Base-by-base conservation (phyloP, 2,329 filamentous ascomycete species). In the Pyrenophora graminea region DNA sequence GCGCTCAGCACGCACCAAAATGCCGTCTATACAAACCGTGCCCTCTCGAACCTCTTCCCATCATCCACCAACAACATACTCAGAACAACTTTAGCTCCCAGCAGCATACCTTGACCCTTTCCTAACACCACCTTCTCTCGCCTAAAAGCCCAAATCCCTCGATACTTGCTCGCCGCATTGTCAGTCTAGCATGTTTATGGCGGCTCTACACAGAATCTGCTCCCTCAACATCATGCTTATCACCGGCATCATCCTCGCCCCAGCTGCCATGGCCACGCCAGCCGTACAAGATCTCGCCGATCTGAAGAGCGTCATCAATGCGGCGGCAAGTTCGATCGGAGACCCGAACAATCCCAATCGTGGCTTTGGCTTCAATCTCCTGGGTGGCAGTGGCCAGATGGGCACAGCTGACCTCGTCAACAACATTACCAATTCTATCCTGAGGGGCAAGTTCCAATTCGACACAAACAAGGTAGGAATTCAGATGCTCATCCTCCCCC, bases 321-420 rank as follows among this genome's bases (percentile, higher is more conserved):
- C 61, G 12, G 64, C 63, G 27, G 66, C 68, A n/a, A 59, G 45
- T 21, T 60, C 59, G 2, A 70, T 73, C 34, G 63, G 64, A 15
- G 56, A 58, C 5, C 55, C 54, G 8, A 62, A 67, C 10, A 71
- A 68, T 42, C 53, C 63, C 12, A 68, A 63, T 32, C 55, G 57
- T 18, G 64, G 62, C 37, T 71, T 64, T 61, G 66, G 68, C 1
- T 59, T 64, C 39, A 53, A 57, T 8, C 31, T 59, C 3, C 39
- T 60, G 8, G 53, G 48, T 18, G 41, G 47, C 19, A 52, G 42
- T 33, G 57, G 51, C 23, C 53, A 57, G 38, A 51, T 69, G 51
- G 62, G 65, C 23, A 72, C 69, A 15, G 69, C 68, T 2, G 63
- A 72, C 45, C 55, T 71, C 13, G 51, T 72, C 23, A 55, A 62